Percentiles rank a stretch among this genome's conserved stretches.
Conservation (phyloP, 306 rosid genomes). For the Geum urbanum region DNA sequence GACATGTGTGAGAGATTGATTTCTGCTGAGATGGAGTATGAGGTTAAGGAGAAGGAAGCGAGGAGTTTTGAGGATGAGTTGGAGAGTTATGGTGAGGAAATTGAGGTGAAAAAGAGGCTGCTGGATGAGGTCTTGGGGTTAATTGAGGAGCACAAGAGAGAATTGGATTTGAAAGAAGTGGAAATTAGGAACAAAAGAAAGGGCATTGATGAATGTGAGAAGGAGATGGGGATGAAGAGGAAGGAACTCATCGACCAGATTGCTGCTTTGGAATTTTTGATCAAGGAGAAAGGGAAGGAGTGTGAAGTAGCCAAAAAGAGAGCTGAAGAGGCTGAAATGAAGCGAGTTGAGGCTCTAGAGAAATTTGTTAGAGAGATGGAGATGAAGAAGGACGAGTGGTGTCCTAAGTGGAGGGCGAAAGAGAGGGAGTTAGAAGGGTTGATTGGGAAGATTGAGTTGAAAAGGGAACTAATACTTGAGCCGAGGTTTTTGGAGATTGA, state of each 20-base stretch:
- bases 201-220: background rate
- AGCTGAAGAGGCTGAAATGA: background rate
- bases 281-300: conserved; percentile 35
- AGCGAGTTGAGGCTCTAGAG: background rate
- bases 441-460: conserved; percentile 9
- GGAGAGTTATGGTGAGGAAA: too few species aligned
- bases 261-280: conserved; percentile 14
- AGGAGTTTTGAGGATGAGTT: background rate
- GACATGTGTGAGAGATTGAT: background rate
- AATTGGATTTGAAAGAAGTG: too few species aligned
- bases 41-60: too few species aligned
- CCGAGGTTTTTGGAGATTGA: background rate
- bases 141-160: too few species aligned
- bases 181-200: too few species aligned
- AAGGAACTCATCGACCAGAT: background rate
- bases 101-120: background rate
- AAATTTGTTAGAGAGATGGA: conserved; percentile 13
- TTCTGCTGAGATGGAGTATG: too few species aligned
- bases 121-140: too few species aligned
- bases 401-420: conserved; percentile 4
- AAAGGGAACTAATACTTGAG: background rate
- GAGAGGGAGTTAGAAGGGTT: conserved; percentile 7
- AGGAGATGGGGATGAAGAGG: background rate
- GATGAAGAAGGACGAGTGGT: conserved; percentile 14
- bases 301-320: background rate